These are phyloP conservation scores for Lojkania enalia DNA, from an alignment of 2,329 filamentous ascomycete genomes.

Conservation along the genomic window DNA sequence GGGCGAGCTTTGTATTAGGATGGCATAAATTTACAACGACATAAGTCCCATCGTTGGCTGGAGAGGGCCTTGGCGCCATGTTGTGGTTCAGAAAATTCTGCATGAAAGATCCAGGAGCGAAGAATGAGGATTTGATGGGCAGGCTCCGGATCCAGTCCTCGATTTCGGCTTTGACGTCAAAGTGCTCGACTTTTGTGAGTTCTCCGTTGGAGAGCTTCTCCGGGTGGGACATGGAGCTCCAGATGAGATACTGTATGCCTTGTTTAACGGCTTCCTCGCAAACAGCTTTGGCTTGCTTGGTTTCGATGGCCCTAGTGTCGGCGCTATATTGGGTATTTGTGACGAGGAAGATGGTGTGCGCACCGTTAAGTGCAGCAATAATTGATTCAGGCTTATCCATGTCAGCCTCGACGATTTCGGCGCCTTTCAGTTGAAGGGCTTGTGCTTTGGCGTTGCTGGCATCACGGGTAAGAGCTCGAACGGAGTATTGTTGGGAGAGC, in stretches of 20 bases:
- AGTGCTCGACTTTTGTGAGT: slow-evolving; percentile 49
- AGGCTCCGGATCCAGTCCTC: slow-evolving; percentile 58
- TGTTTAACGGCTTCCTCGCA: slow-evolving; percentile 38
- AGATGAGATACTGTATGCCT: slow-evolving; percentile 47
- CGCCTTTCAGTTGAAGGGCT: slow-evolving; percentile 50
- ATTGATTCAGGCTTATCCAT: slow-evolving; percentile 44
- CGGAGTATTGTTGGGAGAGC: slow-evolving; percentile 41
- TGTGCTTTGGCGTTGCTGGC: slow-evolving; percentile 49
- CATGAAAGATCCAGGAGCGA: slow-evolving; percentile 61
- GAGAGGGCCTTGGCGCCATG: slow-evolving; percentile 20
- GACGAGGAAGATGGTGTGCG: slow-evolving; percentile 31
- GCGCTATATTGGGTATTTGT: slow-evolving; percentile 33
- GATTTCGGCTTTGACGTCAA: slow-evolving; percentile 61
- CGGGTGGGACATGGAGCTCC: slow-evolving; percentile 36
- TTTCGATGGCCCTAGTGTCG: slow-evolving; percentile 30
- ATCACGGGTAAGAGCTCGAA: slow-evolving; percentile 62
- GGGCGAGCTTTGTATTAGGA: slow-evolving; percentile 39
- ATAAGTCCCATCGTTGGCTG: slow-evolving; percentile 29
- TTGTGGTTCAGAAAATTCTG: slow-evolving; percentile 47
- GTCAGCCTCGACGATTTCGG: slow-evolving; percentile 59
- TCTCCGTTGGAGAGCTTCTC: slow-evolving; percentile 36
- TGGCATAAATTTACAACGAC: slow-evolving; percentile 19
- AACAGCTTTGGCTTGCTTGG: slow-evolving; percentile 27
- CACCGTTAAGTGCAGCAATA: slow-evolving; percentile 23
- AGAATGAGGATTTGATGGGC: slow-evolving; percentile 56